Conservation (phyloP, 345 rosid genomes). For the Moricandia moricandioides region DNA sequence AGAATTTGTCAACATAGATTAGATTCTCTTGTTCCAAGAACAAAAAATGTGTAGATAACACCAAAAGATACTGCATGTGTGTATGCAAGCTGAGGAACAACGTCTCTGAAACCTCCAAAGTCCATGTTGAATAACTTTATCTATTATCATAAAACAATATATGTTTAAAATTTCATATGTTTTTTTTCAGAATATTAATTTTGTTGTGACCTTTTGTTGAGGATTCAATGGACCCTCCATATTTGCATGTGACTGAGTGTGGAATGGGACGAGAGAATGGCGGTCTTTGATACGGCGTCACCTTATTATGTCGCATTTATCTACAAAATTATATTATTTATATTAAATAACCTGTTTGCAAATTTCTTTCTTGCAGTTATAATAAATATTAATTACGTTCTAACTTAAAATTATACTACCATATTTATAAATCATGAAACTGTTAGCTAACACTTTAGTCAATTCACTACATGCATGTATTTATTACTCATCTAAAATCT, state of each 20-base stretch:
- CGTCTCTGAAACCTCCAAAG: constrained; percentile 31
- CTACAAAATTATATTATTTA: background rate
- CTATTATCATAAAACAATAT: constrained; percentile 3
- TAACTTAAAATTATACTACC: background rate
- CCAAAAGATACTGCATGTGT: constrained; percentile 41
- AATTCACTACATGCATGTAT: background rate
- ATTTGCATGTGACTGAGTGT: constrained; percentile 39
- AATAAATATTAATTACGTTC: background rate
- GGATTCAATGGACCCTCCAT: constrained; percentile 42
- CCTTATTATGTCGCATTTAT: constrained; percentile 23
- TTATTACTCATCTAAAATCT: background rate
- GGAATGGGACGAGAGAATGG: constrained; percentile 32
- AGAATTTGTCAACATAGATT: constrained; percentile 30
- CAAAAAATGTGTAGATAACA: constrained; percentile 28
- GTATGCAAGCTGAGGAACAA: constrained; percentile 40
- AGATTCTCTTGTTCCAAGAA: constrained; percentile 34
- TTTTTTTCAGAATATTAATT: constrained; percentile 29
- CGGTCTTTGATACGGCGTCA: constrained; percentile 34
- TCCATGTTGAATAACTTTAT: constrained; percentile 33
- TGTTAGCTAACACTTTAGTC: background rate
- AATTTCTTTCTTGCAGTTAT: background rate
- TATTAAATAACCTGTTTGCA: background rate
- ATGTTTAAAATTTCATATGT: constrained; percentile 17
- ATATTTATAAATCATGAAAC: background rate
- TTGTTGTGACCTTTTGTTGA: constrained; percentile 35